Conservation (phyloP, 352 stramenopile species). For the Phytopythium vexans region DNA sequence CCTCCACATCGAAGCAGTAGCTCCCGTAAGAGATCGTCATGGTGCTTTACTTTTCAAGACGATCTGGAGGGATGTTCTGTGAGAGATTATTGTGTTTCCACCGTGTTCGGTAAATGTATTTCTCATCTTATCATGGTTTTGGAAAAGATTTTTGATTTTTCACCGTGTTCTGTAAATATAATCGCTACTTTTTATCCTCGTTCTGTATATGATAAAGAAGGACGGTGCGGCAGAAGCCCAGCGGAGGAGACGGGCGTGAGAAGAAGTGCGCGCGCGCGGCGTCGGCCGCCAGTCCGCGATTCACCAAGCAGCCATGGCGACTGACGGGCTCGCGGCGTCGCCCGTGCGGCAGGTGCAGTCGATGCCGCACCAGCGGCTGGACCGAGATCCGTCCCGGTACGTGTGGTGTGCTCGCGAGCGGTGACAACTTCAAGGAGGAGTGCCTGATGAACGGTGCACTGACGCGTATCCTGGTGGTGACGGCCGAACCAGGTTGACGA, state of each 20-base stretch:
- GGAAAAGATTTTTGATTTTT: too few relatives aligned
- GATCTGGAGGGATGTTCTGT: too few relatives aligned
- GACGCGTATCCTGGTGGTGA: neutral
- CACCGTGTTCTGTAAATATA: too few relatives aligned
- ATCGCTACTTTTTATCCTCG: neutral
- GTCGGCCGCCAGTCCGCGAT: neutral
- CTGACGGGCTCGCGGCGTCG: constrained; percentile 19
- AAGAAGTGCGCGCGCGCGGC: neutral
- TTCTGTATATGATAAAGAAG: too few relatives aligned
- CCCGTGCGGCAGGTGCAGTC: constrained; percentile 36
- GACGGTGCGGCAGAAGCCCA: too few relatives aligned
- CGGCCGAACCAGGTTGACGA: constrained; percentile 43
- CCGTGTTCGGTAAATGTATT: too few relatives aligned
- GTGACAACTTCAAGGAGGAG: too few relatives aligned
- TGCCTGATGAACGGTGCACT: neutral
- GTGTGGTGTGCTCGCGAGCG: neutral
- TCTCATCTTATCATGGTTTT: too few relatives aligned
- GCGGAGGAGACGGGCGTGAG: neutral
- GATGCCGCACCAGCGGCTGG: constrained; percentile 41
- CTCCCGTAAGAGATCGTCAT: constrained; percentile 14
- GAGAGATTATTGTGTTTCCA: too few relatives aligned
- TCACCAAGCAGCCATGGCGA: neutral
- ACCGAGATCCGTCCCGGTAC: constrained; percentile 51
- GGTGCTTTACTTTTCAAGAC: neutral
- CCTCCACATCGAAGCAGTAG: constrained; percentile 85